Percentiles rank a stretch among this genome's conserved stretches.
Conservation (phyloP, 164 flowering plant genomes). For the Pachysandra terminalis region DNA sequence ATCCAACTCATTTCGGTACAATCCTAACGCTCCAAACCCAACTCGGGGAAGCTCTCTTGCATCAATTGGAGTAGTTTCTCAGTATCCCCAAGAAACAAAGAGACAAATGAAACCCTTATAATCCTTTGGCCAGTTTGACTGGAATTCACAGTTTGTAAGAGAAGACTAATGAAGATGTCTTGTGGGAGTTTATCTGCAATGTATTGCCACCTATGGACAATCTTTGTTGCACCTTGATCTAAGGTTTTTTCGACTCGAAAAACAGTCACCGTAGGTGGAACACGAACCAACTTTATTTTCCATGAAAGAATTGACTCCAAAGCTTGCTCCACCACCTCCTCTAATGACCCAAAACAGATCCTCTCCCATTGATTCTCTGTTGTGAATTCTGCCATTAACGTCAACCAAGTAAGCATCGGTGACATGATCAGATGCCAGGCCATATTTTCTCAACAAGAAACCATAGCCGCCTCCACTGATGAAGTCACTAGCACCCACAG, state of each 20-base stretch:
- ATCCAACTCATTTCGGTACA: no score
- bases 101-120: no score
- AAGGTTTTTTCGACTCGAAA: not conserved
- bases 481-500: not conserved
- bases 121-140: no score
- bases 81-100: no score
- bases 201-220: not conserved
- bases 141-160: no score
- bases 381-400: not conserved
- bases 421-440: not conserved
- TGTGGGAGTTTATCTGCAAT: not conserved
- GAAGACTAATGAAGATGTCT: not conserved
- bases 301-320: not conserved
- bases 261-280: not conserved
- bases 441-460: not conserved
- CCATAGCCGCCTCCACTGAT: not conserved
- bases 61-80: no score
- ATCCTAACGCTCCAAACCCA: no score
- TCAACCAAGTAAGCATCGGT: not conserved
- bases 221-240: not conserved
- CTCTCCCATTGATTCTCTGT: not conserved
- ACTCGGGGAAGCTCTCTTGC: no score
- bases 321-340: not conserved
- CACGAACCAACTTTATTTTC: not conserved
- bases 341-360: not conserved